Conservation (phyloP, 495 filamentous ascomycete genomes). For the Penicillium crystallinum region DNA sequence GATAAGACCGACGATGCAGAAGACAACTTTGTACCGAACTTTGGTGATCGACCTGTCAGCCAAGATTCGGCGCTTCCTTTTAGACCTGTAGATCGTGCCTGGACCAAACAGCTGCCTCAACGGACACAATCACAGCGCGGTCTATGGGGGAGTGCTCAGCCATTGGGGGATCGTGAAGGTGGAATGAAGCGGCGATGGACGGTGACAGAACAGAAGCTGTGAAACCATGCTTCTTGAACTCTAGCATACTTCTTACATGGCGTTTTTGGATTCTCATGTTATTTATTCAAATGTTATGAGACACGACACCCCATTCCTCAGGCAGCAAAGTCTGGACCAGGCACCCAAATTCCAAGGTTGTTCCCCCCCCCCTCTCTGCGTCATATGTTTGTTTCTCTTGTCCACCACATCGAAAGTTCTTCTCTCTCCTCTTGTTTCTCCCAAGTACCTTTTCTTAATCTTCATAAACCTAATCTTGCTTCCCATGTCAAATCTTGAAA, state of each 20-base stretch:
- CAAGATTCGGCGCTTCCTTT: slow-evolving; percentile 14
- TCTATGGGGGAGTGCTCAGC: slow-evolving; percentile 38
- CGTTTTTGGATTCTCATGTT: slow-evolving; percentile 2
- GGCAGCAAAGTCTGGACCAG: slow-evolving; percentile 11
- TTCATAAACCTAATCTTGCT: background rate
- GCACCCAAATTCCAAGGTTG: slow-evolving; percentile 4
- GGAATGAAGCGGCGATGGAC: slow-evolving; percentile 41
- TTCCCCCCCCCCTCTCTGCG: slow-evolving; percentile 4
- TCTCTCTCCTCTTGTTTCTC: background rate
- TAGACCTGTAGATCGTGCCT: slow-evolving; percentile 6
- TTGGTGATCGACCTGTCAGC: slow-evolving; percentile 21
- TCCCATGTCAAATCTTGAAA: slow-evolving; percentile 28
- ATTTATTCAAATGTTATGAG: slow-evolving; percentile 1
- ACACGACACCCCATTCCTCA: slow-evolving; percentile 3
- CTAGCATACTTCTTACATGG: slow-evolving; percentile 28
- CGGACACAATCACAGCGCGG: slow-evolving; percentile 37
- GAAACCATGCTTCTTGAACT: slow-evolving; percentile 5
- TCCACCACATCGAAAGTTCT: too few relatives aligned
- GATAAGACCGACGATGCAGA: slow-evolving; percentile 18
- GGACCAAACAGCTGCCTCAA: slow-evolving; percentile 29
- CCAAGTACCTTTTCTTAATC: background rate
- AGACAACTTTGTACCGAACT: slow-evolving; percentile 36
- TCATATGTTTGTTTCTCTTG: slow-evolving; percentile 1
- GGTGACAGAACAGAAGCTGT: slow-evolving; percentile 37
- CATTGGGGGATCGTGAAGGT: slow-evolving; percentile 30